Percentiles rank a stretch among this genome's conserved stretches.
These are phyloP conservation scores for Euryodendron excelsum DNA, from an alignment of 148 eudicot genomes.

Conservation along the genomic window DNA sequence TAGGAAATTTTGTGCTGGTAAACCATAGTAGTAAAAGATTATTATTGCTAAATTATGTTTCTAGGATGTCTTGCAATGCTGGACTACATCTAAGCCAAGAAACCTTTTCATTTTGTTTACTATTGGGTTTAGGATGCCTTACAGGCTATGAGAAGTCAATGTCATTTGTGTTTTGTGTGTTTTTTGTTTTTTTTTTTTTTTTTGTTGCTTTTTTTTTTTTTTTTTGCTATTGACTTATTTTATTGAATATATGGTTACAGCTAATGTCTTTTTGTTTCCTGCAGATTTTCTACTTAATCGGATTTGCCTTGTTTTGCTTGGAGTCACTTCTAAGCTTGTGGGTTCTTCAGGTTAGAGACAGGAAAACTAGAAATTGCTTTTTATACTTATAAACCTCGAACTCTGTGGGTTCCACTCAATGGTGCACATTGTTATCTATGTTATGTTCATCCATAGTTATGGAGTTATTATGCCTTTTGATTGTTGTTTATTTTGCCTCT, in stretches of 20 bases:
- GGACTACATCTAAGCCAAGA: neutral
- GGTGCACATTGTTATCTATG: too few species aligned
- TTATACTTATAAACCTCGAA: neutral
- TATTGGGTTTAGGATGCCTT: neutral
- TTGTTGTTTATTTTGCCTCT: too few species aligned
- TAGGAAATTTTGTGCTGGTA: too few species aligned
- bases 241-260: neutral
- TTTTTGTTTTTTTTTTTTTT: too few species aligned
- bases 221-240: neutral
- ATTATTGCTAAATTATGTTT: too few species aligned
- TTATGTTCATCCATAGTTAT: too few species aligned
- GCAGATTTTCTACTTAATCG: slow-evolving; percentile 88
- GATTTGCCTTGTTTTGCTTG: slow-evolving; percentile 86
- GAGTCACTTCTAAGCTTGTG: slow-evolving; percentile 92
- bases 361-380: neutral
- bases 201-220: neutral
- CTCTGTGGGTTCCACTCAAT: too few species aligned
- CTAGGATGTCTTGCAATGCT: too few species aligned
- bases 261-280: slow-evolving; percentile 16
- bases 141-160: neutral
- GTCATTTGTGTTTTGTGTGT: neutral
- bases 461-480: too few species aligned
- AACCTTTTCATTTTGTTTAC: neutral
- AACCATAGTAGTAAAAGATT: too few species aligned
- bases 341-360: slow-evolving; percentile 89